Evolutionary conservation across 441 rosid species (phyloP).

Genomic region (Brassica balearica): DNA sequence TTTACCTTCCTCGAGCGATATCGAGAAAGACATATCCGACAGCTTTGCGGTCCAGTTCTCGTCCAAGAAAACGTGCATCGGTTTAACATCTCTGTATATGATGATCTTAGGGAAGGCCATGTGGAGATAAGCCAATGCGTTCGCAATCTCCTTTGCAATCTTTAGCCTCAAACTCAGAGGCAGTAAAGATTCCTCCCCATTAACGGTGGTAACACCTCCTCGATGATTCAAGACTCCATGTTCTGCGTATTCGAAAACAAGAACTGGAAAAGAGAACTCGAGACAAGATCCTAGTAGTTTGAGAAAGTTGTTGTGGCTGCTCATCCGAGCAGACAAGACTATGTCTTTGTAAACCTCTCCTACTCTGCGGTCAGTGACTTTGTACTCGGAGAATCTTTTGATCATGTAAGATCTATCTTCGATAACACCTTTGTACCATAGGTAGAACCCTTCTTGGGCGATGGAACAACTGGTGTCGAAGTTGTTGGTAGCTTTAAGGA

Average conservation of each 20-base stretch:
- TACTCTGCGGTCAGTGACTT: neutral
- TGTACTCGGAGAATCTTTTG: constrained; percentile 6
- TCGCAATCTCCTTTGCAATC: neutral
- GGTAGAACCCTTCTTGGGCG: constrained; percentile 5
- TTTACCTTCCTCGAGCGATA: constrained; percentile 1
- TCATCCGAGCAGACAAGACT: constrained; percentile 6
- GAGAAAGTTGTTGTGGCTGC: constrained; percentile 1
- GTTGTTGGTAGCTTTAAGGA: constrained; percentile 6
- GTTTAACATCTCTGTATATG: neutral
- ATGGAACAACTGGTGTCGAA: neutral
- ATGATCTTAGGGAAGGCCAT: constrained; percentile 11
- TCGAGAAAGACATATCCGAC: constrained; percentile 1
- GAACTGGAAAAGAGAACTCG: neutral
- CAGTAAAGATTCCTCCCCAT: neutral
- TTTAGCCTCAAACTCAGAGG: neutral
- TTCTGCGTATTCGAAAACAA: neutral
- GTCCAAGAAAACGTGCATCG: constrained; percentile 3
- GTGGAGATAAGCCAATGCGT: neutral
- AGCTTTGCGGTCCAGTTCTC: neutral
- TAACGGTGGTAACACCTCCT: neutral
- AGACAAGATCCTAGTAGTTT: neutral
- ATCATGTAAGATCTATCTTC: constrained; percentile 6
- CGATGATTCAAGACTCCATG: constrained; percentile 7
- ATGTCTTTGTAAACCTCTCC: constrained; percentile 2
- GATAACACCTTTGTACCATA: neutral